Evolutionary conservation across 1,284 basidiomycete species (phyloP), one percentile per base, ranked within the genome.

Genomic region (Ceratobasidium sp.): DNA sequence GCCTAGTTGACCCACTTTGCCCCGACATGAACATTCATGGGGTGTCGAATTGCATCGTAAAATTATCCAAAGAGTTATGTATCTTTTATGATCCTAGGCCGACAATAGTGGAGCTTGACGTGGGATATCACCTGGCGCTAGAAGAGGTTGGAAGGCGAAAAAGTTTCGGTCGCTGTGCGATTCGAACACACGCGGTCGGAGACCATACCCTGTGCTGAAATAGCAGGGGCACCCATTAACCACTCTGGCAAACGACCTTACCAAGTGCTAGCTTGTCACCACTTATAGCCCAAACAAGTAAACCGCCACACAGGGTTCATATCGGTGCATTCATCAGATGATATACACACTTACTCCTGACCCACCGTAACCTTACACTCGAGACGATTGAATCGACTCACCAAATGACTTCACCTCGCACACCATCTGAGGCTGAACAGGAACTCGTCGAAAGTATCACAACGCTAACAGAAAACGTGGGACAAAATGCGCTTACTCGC

Each of bases 161-260:
- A 74, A 74, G 26, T 4, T 17, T 50, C 71, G 71, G 71, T 74
- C 71, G 71, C 71, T 74, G 71, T 74, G 71, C 71, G 71, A 74
- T 74, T 74, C 71, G 71, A 74, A 74, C 71, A 74, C 71, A 74
- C 71, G 71, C 71, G 71, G 71, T 74, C 71, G 71, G 71, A 74
- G 71, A 74, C 71, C 71, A 74, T 74, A 74, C 71, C 71, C 71
- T 74, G 71, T 74, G 71, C 71, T 62, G 46, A 28, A 64, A 50
- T 74, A 74, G 71, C 71, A 76, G 73, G 64, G 64, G 64, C 62
- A 66, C 73, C 73, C 73, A 76, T 76, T 76, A 76, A 76, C 73
- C 73, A 76, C 73, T 76, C 73, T 76, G 73, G 73, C 73, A 76
- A 76, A 76, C 73, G 73, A 76, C 73, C 73, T 57, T 52, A 52